Base-by-base conservation (phyloP, 352 stramenopile genomes). In the Blastocystis sp. region DNA sequence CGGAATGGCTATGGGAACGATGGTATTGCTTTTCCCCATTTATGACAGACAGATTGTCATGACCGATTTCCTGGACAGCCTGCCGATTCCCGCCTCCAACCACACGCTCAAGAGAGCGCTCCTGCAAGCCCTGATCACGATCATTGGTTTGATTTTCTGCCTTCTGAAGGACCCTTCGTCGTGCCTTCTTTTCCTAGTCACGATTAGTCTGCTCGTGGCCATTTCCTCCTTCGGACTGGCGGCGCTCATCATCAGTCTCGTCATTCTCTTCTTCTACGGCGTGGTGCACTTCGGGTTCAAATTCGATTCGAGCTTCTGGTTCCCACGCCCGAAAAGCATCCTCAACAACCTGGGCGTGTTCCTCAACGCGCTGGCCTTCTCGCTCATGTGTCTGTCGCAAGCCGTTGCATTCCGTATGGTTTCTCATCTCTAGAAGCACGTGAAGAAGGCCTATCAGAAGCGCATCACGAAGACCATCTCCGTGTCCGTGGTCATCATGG, bases 181-280 rank as follows among this genome's bases (percentile, higher is more conserved):
- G 28, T 34, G 28, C 28, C 28, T 34, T 34, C 28, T 34, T 34
- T 34, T 34, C 28, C 28, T 34, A 34, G 28, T 34, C 28, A 34
- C 28, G 28, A 34, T 34, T 34, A 34, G 28, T 3, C 7, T 88
- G 24, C 11, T 88, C 4, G 78, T 88, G 34, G n/a, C 21, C 0
- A 79, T 88, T 45, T 88, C 78, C 19, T 88, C 78, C 24, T 78
- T 77, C 24, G 78, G 78, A 1, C 38, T 88, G 4, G 24, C 66
- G 14, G 62, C 78, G 24, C 24, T 88, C 34, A 34, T 68, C 24
- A 64, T 88, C 60, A 65, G 40, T 10, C 62, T 78, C 78, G n/a
- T 88, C 40, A 34, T 88, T n/a, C 34, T 88, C 3, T 88, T 88
- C 61, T 48, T 88, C 28, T 88, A 88, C 34, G 62, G 78, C 10